Conservation (phyloP, 1,139 yeast genomes). For the Saccharomyces hybrid region DNA sequence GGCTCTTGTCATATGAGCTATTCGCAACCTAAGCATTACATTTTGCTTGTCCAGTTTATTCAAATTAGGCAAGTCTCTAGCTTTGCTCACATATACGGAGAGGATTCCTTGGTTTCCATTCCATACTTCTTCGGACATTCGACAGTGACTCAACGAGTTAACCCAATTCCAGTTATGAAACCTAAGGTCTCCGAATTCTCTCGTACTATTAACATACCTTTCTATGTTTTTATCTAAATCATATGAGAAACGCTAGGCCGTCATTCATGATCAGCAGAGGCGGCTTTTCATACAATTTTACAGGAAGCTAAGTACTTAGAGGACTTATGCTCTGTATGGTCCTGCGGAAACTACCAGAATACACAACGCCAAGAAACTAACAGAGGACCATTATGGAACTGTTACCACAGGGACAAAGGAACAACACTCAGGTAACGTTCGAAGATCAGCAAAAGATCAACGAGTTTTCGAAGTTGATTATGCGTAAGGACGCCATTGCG, state of each 20-base stretch:
- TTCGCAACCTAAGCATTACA: constrained; percentile 73
- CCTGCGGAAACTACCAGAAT: background rate
- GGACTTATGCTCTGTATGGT: background rate
- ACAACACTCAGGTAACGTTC: constrained; percentile 74
- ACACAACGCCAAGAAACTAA: background rate
- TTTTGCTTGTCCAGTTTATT: constrained; percentile 81
- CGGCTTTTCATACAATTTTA: background rate
- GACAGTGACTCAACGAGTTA: background rate
- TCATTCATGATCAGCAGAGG: background rate
- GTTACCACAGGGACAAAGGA: constrained; percentile 59
- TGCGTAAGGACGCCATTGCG: constrained; percentile 53
- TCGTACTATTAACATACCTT: background rate
- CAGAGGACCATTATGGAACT: constrained; percentile 38
- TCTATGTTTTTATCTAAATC: background rate
- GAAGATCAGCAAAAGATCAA: constrained; percentile 88
- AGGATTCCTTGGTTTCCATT: constrained; percentile 35
- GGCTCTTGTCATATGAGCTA: constrained; percentile 73
- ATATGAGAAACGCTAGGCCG: background rate
- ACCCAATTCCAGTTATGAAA: background rate
- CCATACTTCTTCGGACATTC: constrained; percentile 21
- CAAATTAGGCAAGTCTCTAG: constrained; percentile 73
- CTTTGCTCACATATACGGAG: constrained; percentile 41
- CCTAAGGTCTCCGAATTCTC: background rate
- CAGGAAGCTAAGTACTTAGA: background rate
- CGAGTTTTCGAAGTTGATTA: constrained; percentile 74